Percentiles rank a stretch among this genome's conserved stretches.
These are phyloP conservation scores for Boletus rubescentipes DNA, from an alignment of 768 basidiomycete genomes.

Conservation along the genomic window DNA sequence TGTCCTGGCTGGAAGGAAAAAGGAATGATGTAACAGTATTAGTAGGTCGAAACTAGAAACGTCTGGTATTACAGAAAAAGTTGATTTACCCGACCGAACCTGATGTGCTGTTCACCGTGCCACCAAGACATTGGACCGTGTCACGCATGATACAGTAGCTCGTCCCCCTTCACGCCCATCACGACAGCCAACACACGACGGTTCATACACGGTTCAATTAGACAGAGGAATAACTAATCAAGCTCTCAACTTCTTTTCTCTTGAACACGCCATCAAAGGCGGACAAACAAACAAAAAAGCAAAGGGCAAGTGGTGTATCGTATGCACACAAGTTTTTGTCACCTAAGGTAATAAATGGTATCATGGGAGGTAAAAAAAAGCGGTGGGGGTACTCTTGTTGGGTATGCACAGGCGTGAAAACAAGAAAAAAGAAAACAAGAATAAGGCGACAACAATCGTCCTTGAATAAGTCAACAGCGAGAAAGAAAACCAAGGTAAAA, in stretches of 20 bases:
- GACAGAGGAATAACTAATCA: background rate
- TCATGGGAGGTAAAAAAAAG: background rate
- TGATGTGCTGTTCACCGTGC: too few relatives aligned
- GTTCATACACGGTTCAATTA: background rate
- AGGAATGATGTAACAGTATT: background rate
- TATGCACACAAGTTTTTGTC: constrained; percentile 13
- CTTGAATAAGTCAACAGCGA: background rate
- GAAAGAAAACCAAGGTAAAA: background rate
- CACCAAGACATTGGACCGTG: too few relatives aligned
- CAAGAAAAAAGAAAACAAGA: constrained; percentile 2
- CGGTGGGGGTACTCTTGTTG: constrained; percentile 14
- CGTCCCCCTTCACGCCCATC: too few relatives aligned
- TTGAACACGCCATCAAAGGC: background rate
- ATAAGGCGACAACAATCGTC: background rate
- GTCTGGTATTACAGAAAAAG: too few relatives aligned
- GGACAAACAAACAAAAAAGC: constrained; percentile 5
- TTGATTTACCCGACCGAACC: too few relatives aligned
- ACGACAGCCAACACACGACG: too few relatives aligned
- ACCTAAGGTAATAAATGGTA: constrained; percentile 20
- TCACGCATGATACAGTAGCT: too few relatives aligned
- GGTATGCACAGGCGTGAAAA: constrained; percentile 7
- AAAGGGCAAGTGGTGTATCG: constrained; percentile 6
- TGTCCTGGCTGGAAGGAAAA: constrained; percentile 6
- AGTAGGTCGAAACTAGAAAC: too few relatives aligned
- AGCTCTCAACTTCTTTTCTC: background rate